Evolutionary conservation across 352 stramenopile species (phyloP).

Genomic region (Phytopythium litorale): DNA sequence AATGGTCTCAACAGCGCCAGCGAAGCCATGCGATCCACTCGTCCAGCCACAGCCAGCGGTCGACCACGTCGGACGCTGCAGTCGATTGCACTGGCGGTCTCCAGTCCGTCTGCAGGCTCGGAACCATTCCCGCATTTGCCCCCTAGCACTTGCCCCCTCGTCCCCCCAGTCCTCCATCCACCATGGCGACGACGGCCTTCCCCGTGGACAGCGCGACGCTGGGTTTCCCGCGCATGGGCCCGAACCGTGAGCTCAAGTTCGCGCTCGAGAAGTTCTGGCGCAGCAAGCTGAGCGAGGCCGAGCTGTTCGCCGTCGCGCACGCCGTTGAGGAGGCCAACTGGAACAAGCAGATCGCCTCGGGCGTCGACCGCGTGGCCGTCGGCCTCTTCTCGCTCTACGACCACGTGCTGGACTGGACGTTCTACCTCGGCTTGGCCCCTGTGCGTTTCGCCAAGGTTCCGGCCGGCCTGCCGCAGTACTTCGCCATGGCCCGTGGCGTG

Average conservation of each 20-base stretch:
- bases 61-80: not conserved
- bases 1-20: not conserved
- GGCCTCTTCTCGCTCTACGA: constrained; percentile 92
- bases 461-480: constrained; percentile 72
- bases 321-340: constrained; percentile 84
- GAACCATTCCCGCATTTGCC: constrained; percentile 67
- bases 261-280: constrained; percentile 93
- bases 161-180: constrained; percentile 14
- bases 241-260: constrained; percentile 94
- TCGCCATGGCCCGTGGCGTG: constrained; percentile 88
- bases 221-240: constrained; percentile 90
- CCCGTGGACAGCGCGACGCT: constrained; percentile 76
- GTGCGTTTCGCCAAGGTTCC: constrained; percentile 71
- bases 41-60: not conserved
- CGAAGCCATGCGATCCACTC: constrained; percentile 10
- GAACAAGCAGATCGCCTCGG: constrained; percentile 73
- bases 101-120: not conserved
- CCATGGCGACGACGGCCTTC: constrained; percentile 28
- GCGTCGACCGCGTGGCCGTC: constrained; percentile 77
- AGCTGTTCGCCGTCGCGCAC: constrained; percentile 72
- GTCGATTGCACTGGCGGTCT: not conserved
- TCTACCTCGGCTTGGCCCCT: constrained; percentile 74
- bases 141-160: constrained; percentile 22
- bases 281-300: constrained; percentile 71
- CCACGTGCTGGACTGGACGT: constrained; percentile 88